Evolutionary conservation across 1,139 yeast genomes (phyloP), one percentile per base, ranked within the genome.

Genomic region (Yamadazyma conglobata): DNA sequence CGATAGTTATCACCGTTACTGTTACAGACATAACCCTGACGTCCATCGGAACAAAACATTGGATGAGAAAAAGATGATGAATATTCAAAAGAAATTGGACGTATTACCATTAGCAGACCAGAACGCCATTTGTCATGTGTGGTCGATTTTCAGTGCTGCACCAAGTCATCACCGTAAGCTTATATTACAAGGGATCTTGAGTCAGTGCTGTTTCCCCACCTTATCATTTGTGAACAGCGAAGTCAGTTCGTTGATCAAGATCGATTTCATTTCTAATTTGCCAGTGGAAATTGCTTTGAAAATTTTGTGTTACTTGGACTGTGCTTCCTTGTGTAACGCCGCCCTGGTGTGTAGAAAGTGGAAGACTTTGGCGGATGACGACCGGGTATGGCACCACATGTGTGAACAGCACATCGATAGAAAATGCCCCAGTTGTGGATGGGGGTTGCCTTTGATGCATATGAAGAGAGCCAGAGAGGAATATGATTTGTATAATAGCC

Each of bases 331-430:
- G 31, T 89, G 97, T 58, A 79, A 77, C 45, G 96, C 97, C 0
- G 95, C 97, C 0, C 94, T 83, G 57, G 98, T 91, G 3, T 82
- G 89, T 24, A 72, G 77, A 32, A 75, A 74, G 35, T 91, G 98
- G 98, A 79, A 85, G 50, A 64, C 67, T 32, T 63, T 91, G 34
- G 97, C 98, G 2, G 96, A 91, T 56, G 96, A 89, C 54, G 97
- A 91, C 50, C 64, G 94, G 32, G 97, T 91, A 5, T 91, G 98
- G 98, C 94, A 91, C 54, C 88, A 91, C 46, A 83, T 91, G 91
- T 91, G 98, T 56, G 96, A 88, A 55, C 98, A 91, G 57, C 98
- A 91, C 54, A 91, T 91, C 36, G 98, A 91, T 58, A 70, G 95
- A 38, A 91, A 91, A 56, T 91, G 98, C 59, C 95, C 96, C 25